Percentiles rank a stretch among this genome's conserved stretches.
These are phyloP conservation scores for Saccharomyces mikatae DNA, from an alignment of 805 yeast genomes.

Conservation along the genomic window DNA sequence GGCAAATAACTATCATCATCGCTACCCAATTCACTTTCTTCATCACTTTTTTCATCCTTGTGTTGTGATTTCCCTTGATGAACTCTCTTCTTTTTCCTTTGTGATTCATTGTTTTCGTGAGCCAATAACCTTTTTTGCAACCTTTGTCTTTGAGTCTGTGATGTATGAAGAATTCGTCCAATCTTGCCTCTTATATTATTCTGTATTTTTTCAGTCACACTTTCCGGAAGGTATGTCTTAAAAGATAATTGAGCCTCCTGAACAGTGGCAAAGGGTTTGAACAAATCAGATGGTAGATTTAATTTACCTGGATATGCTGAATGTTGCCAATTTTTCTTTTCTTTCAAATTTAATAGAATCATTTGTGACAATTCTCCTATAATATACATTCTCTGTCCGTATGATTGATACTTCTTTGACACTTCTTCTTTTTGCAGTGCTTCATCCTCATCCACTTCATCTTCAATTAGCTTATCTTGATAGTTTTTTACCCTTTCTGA, in stretches of 20 bases:
- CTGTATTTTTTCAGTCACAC: constrained; percentile 33
- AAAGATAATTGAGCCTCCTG: constrained; percentile 51
- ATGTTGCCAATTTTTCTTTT: constrained; percentile 55
- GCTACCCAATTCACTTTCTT: constrained; percentile 15
- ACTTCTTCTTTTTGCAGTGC: constrained; percentile 6
- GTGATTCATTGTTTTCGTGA: constrained; percentile 15
- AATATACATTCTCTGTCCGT: constrained; percentile 41
- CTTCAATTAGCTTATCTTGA: constrained; percentile 43
- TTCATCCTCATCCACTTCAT: constrained; percentile 26
- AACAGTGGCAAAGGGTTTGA: constrained; percentile 48
- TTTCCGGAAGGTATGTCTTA: constrained; percentile 48
- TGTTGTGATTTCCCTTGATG: not conserved
- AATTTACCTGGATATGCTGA: constrained; percentile 78
- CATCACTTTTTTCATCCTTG: constrained; percentile 8
- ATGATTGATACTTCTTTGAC: constrained; percentile 25
- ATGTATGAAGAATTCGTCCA: constrained; percentile 20
- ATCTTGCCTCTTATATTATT: constrained; percentile 30
- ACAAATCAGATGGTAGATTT: constrained; percentile 62
- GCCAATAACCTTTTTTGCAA: constrained; percentile 24
- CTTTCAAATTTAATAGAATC: constrained; percentile 50
- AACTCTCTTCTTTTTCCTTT: constrained; percentile 9
- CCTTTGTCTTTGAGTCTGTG: constrained; percentile 27
- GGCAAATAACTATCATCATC: constrained; percentile 20
- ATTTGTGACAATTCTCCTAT: constrained; percentile 70
- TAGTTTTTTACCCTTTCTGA: constrained; percentile 75